These are phyloP conservation scores for Claviceps sp. DNA, from an alignment of 2,329 filamentous ascomycete species.

Conservation along the genomic window DNA sequence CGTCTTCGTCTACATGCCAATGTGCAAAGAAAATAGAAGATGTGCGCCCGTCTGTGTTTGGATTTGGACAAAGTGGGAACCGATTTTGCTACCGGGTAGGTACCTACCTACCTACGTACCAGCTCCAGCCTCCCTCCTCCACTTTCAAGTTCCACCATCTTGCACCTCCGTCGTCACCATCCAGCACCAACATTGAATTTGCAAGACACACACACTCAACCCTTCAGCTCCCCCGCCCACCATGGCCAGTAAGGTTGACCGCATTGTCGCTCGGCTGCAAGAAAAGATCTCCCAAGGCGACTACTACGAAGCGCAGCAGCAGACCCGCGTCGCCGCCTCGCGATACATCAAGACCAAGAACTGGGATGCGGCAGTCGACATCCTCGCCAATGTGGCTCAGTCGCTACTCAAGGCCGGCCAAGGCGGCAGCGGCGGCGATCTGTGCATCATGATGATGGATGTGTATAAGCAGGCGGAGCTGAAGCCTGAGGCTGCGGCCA, in stretches of 20 bases:
- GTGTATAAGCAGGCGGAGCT: slow-evolving; percentile 81
- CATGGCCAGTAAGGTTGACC: slow-evolving; percentile 29
- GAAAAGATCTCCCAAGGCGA: slow-evolving; percentile 81
- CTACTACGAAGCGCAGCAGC: slow-evolving; percentile 97
- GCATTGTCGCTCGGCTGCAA: slow-evolving; percentile 55
- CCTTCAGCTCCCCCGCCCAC: background rate
- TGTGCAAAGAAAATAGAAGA: background rate
- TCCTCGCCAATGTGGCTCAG: slow-evolving; percentile 72
- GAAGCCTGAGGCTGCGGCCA: slow-evolving; percentile 59
- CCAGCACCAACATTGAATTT: background rate
- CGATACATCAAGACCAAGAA: slow-evolving; percentile 84
- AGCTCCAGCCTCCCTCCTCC: background rate
- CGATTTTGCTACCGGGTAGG: background rate
- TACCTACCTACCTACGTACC: background rate
- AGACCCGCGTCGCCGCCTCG: slow-evolving; percentile 87
- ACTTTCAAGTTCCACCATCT: background rate
- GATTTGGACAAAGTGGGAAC: background rate
- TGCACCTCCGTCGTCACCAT: background rate
- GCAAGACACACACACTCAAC: background rate
- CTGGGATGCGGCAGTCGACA: slow-evolving; percentile 74
- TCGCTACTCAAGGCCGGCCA: slow-evolving; percentile 85
- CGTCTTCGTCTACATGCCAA: background rate
- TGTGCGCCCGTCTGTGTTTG: background rate
- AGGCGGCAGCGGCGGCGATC: slow-evolving; percentile 81
- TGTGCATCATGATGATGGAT: slow-evolving; percentile 77